phyloP scores from a whole-genome alignment of 176 grass and related monocot species.

The Bromus sterilis region DNA sequence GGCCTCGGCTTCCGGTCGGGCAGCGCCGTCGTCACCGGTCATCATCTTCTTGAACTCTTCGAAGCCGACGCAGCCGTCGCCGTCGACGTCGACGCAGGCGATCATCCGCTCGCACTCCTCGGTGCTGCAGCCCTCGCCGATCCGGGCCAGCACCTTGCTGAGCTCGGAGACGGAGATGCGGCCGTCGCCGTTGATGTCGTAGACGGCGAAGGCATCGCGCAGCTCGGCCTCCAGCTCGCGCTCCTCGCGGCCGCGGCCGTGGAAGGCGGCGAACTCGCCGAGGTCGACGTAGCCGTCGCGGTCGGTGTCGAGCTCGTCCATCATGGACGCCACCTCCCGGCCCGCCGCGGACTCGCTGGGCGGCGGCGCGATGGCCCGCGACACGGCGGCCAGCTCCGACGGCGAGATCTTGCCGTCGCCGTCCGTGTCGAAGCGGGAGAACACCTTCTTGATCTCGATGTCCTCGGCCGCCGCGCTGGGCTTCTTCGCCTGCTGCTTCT shows the following conservation, averaged over 20 bases:
- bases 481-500: not conserved
- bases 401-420: constrained; percentile 79
- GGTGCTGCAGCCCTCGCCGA: constrained; percentile 49
- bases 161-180: constrained; percentile 74
- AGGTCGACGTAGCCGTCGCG: constrained; percentile 67
- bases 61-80: constrained; percentile 71
- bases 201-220: constrained; percentile 64
- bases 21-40: not conserved
- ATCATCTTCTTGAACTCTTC: constrained; percentile 98
- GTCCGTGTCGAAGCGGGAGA: constrained; percentile 73
- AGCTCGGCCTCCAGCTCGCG: constrained; percentile 46
- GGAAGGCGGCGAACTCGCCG: constrained; percentile 72
- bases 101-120: constrained; percentile 79
- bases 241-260: not conserved
- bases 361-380: constrained; percentile 45
- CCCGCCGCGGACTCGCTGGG: not conserved
- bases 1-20: not conserved
- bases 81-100: constrained; percentile 56
- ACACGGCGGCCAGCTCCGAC: constrained; percentile 43
- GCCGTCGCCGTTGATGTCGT: constrained; percentile 62
- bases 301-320: constrained; percentile 77
- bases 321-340: constrained; percentile 55
- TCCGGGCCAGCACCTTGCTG: constrained; percentile 33
- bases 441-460: constrained; percentile 57
- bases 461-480: not conserved